Evolutionary conservation across 164 flowering plant genomes (phyloP).

Genomic region (Cinnamomum micranthum): DNA sequence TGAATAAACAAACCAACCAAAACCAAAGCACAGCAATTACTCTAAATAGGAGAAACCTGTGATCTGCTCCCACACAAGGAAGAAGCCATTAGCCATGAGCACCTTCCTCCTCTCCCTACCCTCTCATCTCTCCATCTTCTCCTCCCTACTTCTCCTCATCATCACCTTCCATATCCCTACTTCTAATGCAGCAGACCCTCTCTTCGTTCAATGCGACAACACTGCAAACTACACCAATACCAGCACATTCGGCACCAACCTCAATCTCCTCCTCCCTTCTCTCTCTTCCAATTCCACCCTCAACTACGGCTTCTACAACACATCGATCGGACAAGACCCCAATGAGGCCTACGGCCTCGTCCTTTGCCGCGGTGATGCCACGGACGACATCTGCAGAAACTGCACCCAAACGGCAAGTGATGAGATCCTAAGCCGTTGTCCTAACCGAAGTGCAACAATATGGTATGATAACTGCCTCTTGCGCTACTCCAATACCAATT

Average conservation of each 20-base stretch:
- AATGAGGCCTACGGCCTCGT: neutral
- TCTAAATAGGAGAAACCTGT: too few species aligned
- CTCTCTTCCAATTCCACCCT: slow-evolving; percentile 3
- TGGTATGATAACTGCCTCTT: slow-evolving; percentile 6
- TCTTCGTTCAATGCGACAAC: neutral
- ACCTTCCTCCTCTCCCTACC: neutral
- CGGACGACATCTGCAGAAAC: neutral
- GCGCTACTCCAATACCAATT: neutral
- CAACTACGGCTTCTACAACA: slow-evolving; percentile 3
- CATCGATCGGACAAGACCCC: neutral
- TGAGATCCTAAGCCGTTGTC: neutral
- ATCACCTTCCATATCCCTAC: too few species aligned
- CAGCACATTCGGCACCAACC: slow-evolving; percentile 7
- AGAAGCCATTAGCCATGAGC: neutral
- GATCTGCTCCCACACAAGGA: neutral
- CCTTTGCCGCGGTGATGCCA: neutral
- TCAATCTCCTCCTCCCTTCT: slow-evolving; percentile 6
- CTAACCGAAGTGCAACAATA: neutral
- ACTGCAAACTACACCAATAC: neutral
- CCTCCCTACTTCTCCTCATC: neutral
- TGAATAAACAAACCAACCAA: too few species aligned
- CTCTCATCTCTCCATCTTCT: neutral
- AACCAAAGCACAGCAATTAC: too few species aligned
- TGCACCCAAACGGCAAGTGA: neutral
- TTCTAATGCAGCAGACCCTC: neutral